Base-by-base conservation (phyloP, 805 yeast genomes). In the Sungouiella thailandica region DNA sequence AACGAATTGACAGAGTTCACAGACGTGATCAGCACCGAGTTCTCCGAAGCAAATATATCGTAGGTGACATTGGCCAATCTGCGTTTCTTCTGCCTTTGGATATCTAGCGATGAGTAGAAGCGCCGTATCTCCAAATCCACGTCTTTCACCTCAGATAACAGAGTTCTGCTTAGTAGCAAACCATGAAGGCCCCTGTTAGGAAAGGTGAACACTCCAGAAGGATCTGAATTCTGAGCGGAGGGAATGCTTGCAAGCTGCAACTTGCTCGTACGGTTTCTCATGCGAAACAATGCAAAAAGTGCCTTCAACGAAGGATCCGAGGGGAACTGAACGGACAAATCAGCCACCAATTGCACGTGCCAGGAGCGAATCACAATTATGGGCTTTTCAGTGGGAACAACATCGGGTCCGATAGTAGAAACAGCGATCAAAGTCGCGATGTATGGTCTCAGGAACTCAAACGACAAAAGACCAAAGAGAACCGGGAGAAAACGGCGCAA, bases 1-100 rank as follows among this genome's bases (percentile, higher is more conserved):
- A 58, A 39, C 9, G 36, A 31, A 5, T 39, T 30, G 9, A 52
- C 31, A 0, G 62, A 54, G 20, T 43, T 40, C 6, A 56, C 35
- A 5, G 45, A 22, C 17, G 25, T 31, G 13, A 43, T 40, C 8
- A 35, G 29, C 8, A 43, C 36, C 12, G 31, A n/a, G 23, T 22
- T 17, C 18, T 8, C 17, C 13, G 32, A 5, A 7, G 17, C 23
- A 28, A 28, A 23, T 15, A 20, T 16, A 7, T 28, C 30, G 8
- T 17, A 28, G 11, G 18, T 16, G 13, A 17, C 23, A 12, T 3
- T 16, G 9, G n/a, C 23, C 7, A 25, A 13, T 7, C 17, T 12
- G 5, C 28, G 5, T 7, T 17, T 10, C 15, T 25, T 25, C 27
- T 22, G 17, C 22, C 11, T 11, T 7, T 15, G 25, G 23, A 23